Evolutionary conservation across 805 yeast genomes (phyloP), one percentile per base, ranked within the genome.

Genomic region (Saturnispora galanensis): DNA sequence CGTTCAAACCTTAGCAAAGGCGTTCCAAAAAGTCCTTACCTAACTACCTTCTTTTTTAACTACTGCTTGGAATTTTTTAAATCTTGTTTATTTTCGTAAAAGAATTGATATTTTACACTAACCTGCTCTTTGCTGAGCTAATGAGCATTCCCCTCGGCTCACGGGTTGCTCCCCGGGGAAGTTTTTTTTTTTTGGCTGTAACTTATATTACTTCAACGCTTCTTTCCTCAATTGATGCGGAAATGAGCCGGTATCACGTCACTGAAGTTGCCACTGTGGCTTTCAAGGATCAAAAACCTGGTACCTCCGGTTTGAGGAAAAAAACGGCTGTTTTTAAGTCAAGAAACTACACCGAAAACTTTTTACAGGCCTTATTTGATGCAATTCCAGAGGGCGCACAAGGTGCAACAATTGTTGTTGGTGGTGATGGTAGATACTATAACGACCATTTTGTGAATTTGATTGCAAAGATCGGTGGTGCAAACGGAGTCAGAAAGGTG

Each of bases 371-470:
- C 7, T 75, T 87, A 48, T 63, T 89, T 45, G 77, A 77, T 46
- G 77, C 97, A 32, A 89, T 90, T 54, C 97, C 97, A 16, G 96
- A 90, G 63, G 97, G 97, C 28, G 67, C 80, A 7, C 45, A 74
- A 45, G 83, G 68, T 47, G 71, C 96, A 4, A 77, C 83, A 3
- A 69, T 90, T 48, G 97, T 89, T 1, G 80, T 90, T 52, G 98
- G 98, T 48, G 98, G 98, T 48, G 98, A 90, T 62, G 97, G 97
- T 38, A 80, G 98, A 55, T 90, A 71, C 71, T 93, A 87, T 70
- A 89, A 89, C 60, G 83, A 77, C 54, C 73, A 70, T 38, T 89
- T 88, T 35, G 76, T 93, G 56, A 85, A 87, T 60, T 67, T 81
- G 59, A 90, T 90, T 56, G 83, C 86, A 31, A 67, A 78, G 53